Base-by-base conservation (phyloP, 371 early-diverging fungal genomes). In the Capillidium heterosporum region DNA sequence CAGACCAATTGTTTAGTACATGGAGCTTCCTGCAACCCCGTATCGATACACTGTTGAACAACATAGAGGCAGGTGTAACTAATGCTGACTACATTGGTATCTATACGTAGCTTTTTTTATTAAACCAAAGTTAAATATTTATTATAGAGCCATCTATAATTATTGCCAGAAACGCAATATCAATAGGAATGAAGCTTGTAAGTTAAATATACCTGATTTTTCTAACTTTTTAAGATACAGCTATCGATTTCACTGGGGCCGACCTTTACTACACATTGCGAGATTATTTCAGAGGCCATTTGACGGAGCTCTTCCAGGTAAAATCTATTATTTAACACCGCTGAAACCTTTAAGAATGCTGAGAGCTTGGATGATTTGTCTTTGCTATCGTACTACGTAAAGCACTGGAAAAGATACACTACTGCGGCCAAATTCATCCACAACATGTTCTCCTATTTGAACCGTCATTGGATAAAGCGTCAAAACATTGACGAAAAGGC, bases 391-490 rank as follows among this genome's bases (percentile, higher is more conserved):
- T 94, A 78, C 62, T 97, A 95, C 67, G 87, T 84, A 53, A 71
- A 69, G 54, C 80, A 91, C 65, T 97, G 95, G 96, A 68, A 67
- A 41, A 78, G 81, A 60, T 97, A 83, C 67, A 91, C 89, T 8
- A 74, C 77, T 13, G 89, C 93, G 1, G 77, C 89, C 17, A 77
- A 77, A 43, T 81, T 76, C 57, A 78, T 95, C 43, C 81, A 93
- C 67, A 91, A 92, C 63, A 75, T 93, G 51, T 94, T 95, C 63
- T 73, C 76, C 44, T 97, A 97, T 64, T 72, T 97, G 46, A 97
- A 97, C 67, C 82, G 95, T 40, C 90, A 92, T 64, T 95, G 98
- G 96, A 88, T 95, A 40, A 91, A 87, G 67, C 77, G 95, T 59
- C 89, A 92, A 69, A 82, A 87, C 44, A 92, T 93, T 48, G 96